These are phyloP conservation scores for Neonectria neomacrospora DNA, from an alignment of 2,329 filamentous ascomycete genomes.

Conservation along the genomic window DNA sequence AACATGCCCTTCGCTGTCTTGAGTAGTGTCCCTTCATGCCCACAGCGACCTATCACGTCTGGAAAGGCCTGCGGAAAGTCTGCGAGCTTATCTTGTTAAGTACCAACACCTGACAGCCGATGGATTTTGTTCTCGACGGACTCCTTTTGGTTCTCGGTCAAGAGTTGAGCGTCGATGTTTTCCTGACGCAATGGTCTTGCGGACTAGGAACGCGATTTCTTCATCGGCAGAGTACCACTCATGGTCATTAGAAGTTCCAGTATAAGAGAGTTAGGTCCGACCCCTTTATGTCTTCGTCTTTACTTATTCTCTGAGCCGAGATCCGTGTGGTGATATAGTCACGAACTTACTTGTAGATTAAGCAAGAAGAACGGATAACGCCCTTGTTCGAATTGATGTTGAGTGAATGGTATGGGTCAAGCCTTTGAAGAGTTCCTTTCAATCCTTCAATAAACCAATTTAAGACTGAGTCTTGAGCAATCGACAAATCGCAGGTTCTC, in stretches of 20 bases:
- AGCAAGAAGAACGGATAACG: no score
- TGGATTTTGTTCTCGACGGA: not conserved
- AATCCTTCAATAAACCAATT: no score
- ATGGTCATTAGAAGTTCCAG: not conserved
- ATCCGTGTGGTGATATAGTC: no score
- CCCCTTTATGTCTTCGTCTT: no score
- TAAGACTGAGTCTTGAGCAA: no score
- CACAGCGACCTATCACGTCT: fast-evolving
- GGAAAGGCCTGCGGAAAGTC: not conserved
- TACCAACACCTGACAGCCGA: not conserved
- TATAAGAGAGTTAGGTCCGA: no score
- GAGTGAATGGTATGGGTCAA: no score
- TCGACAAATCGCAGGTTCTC: no score
- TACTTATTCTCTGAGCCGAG: no score
- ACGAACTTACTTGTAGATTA: no score
- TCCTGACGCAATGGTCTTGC: not conserved
- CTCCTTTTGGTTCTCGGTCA: not conserved
- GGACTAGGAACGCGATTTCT: not conserved
- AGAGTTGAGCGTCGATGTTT: not conserved
- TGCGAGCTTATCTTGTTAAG: not conserved
- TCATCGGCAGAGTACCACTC: not conserved
- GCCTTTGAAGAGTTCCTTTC: no score
- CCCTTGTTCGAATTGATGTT: no score
- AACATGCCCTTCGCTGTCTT: not conserved
- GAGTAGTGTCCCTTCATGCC: not conserved